These are phyloP conservation scores for Ophiognomonia clavigignenti-juglandacearum DNA, from an alignment of 2,329 filamentous ascomycete species.

Conservation along the genomic window DNA sequence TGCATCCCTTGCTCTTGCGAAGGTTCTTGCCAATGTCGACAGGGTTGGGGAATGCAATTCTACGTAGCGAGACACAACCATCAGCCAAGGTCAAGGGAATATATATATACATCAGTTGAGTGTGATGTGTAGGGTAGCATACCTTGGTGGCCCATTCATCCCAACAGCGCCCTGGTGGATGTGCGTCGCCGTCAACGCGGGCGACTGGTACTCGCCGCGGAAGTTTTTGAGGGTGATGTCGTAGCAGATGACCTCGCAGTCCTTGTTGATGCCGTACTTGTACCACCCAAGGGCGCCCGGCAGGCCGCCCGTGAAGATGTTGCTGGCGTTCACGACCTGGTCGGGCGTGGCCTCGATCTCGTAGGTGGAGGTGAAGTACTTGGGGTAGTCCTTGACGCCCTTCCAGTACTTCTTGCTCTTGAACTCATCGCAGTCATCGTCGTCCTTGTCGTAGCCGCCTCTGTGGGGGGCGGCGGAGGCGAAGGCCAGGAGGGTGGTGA, in stretches of 20 bases:
- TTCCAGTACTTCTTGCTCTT: too few relatives aligned
- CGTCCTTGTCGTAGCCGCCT: too few relatives aligned
- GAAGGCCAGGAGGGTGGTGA: too few relatives aligned
- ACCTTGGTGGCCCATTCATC: constrained; percentile 35
- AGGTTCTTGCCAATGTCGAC: constrained; percentile 26
- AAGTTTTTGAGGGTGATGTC: constrained; percentile 44
- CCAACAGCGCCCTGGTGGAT: constrained; percentile 41
- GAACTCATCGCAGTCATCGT: too few relatives aligned
- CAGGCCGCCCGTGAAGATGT: constrained; percentile 23
- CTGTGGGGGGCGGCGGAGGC: too few relatives aligned
- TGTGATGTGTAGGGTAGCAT: too few relatives aligned
- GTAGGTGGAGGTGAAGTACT: too few relatives aligned
- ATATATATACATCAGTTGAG: too few relatives aligned
- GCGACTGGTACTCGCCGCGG: constrained; percentile 37
- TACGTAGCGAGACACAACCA: too few relatives aligned
- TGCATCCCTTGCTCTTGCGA: constrained; percentile 20
- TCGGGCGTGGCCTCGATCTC: too few relatives aligned
- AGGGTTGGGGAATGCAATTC: constrained; percentile 42
- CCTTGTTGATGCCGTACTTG: constrained; percentile 43
- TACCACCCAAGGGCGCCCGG: constrained; percentile 39
- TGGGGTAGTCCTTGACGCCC: too few relatives aligned
- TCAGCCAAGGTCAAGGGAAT: background rate
- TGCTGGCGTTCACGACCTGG: too few relatives aligned
- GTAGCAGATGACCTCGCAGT: constrained; percentile 25
- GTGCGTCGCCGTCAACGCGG: constrained; percentile 43